phyloP scores from a whole-genome alignment of 1,139 yeast genomes.

The Candida pseudoviswanathii region DNA sequence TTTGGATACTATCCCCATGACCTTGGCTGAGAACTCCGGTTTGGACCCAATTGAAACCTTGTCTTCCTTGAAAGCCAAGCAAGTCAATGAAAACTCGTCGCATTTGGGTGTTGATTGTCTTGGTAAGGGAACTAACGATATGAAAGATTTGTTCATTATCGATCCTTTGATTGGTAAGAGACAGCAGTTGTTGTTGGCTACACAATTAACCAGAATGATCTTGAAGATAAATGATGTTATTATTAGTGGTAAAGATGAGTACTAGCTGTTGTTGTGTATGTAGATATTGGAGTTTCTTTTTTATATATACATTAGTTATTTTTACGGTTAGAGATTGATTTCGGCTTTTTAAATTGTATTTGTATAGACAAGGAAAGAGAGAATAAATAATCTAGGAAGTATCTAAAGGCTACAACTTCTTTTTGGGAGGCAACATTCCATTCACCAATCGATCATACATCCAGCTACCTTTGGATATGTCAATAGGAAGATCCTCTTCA shows the following conservation, averaged over 20 bases:
- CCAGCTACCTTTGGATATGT: conserved; percentile 28
- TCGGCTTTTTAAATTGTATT: neutral
- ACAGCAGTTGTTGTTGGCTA: conserved; percentile 92
- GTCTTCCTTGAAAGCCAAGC: conserved; percentile 81
- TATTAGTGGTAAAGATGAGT: conserved; percentile 84
- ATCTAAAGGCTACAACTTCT: neutral
- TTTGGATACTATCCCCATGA: conserved; percentile 88
- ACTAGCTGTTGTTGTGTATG: conserved; percentile 26
- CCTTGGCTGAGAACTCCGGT: conserved; percentile 96
- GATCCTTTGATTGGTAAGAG: conserved; percentile 97
- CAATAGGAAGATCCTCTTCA: conserved; percentile 29
- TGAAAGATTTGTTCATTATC: conserved; percentile 92
- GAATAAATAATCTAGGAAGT: neutral
- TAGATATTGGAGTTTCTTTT: neutral
- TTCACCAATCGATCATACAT: conserved; percentile 30
- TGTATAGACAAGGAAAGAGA: neutral
- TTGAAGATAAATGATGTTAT: conserved; percentile 95
- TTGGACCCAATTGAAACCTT: conserved; percentile 90
- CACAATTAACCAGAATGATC: conserved; percentile 97
- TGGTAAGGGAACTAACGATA: conserved; percentile 83
- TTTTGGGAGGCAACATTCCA: conserved; percentile 15
- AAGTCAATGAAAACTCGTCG: conserved; percentile 69
- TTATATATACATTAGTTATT: neutral
- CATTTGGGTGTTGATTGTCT: conserved; percentile 92
- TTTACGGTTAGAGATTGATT: neutral